phyloP scores from a whole-genome alignment of 2,329 filamentous ascomycete species.

The Microsporum audouinii region DNA sequence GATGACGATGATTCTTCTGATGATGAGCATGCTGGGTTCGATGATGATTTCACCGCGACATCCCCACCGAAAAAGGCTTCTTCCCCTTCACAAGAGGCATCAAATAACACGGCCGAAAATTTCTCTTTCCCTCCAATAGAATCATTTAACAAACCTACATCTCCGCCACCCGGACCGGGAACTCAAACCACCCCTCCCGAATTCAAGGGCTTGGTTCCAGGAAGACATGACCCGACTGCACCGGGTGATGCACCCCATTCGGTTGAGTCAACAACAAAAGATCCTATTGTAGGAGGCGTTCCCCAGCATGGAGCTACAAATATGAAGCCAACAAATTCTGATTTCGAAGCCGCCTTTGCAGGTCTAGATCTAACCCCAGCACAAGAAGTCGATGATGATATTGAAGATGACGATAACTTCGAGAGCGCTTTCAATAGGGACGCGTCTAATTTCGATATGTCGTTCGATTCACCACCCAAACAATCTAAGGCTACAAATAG shows the following conservation, averaged over 20 bases:
- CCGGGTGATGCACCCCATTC: conserved; percentile 31
- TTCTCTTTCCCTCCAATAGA: conserved; percentile 32
- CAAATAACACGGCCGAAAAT: conserved; percentile 29
- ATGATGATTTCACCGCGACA: conserved; percentile 76
- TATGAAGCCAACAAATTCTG: conserved; percentile 26
- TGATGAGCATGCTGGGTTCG: conserved; percentile 59
- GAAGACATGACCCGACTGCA: conserved; percentile 30
- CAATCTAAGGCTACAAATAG: conserved; percentile 18
- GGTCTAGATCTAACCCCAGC: conserved; percentile 35
- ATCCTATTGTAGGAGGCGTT: conserved; percentile 28
- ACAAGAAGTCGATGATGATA: conserved; percentile 31
- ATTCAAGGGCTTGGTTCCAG: conserved; percentile 31
- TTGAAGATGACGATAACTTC: conserved; percentile 39
- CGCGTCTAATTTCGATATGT: conserved; percentile 35
- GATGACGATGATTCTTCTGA: conserved; percentile 66
- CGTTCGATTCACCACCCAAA: conserved; percentile 34
- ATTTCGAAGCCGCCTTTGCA: conserved; percentile 39
- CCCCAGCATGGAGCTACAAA: conserved; percentile 18
- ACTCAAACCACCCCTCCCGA: conserved; percentile 44
- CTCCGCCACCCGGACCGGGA: conserved; percentile 36
- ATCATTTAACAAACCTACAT: conserved; percentile 25
- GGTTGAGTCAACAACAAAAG: conserved; percentile 27
- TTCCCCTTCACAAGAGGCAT: conserved; percentile 17
- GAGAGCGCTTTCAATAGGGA: conserved; percentile 25
- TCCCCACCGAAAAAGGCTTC: conserved; percentile 27